Percentiles rank a stretch among this genome's conserved stretches.
Conservation (phyloP, 257 asterid species). For the Handroanthus guayacan region DNA sequence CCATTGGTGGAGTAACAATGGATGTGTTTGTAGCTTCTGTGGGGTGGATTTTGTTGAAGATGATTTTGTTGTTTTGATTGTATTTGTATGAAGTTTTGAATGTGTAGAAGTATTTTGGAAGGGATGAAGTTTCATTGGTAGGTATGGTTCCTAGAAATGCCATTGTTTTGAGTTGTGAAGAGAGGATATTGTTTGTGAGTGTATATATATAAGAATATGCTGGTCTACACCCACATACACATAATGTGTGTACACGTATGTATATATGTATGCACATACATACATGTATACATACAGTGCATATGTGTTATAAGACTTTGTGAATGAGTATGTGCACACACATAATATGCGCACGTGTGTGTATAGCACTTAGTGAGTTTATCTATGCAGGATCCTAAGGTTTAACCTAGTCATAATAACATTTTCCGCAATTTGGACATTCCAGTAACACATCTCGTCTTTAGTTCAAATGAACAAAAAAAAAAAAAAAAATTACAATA, state of each 20-base stretch:
- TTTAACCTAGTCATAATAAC: no score
- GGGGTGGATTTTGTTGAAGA: conserved; percentile 43
- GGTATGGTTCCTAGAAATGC: conserved; percentile 47
- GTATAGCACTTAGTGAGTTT: no score
- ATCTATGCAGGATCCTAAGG: no score
- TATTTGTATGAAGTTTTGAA: conserved; percentile 7
- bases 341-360: background rate
- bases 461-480: no score
- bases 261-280: no score
- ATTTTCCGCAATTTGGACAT: no score
- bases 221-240: background rate
- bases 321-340: no score
- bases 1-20: conserved; percentile 21
- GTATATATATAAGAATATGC: conserved; percentile 19
- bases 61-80: conserved; percentile 8
- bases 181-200: background rate
- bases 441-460: no score
- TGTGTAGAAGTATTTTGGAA: conserved; percentile 25
- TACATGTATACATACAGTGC: no score
- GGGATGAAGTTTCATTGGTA: conserved; percentile 34
- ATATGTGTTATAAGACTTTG: no score
- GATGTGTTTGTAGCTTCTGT: conserved; percentile 37
- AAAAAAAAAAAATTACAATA: no score
- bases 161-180: conserved; percentile 40
- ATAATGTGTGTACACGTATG: background rate